Base-by-base conservation (phyloP, 1,139 yeast species). In the Debaryomyces subglobosus region DNA sequence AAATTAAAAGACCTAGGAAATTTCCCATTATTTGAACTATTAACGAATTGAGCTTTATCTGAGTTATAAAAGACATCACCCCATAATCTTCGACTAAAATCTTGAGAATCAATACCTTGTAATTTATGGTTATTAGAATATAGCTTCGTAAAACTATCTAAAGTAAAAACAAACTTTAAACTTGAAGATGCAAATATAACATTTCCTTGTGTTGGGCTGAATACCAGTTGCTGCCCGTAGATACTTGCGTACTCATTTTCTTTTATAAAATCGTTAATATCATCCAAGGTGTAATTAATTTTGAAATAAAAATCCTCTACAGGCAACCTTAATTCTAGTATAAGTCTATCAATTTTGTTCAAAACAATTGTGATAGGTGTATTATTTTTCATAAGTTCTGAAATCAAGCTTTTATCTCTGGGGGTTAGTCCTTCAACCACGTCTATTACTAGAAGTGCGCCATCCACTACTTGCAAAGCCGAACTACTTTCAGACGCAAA, bases 321-420 rank as follows among this genome's bases (percentile, higher is more conserved):
- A 0, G 97, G 90, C 9, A 94, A 68, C 52, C 82, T 77, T 42
- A 92, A 68, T 53, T 95, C 99, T 40, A 92, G 62, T 0, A 92
- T 77, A 16, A 94, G 70, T 49, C 97, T 71, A 64, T 95, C 99
- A 9, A 95, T 57, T 63, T 94, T 94, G 64, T 89, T 92, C n/a
- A 95, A 55, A 1, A 89, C 80, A 29, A 94, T 64, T 3, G 79
- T 67, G 12, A 91, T 62, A 0, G 86, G 80, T 1, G 83, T 61
- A 36, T 81, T 71, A 7, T 74, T 68, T 23, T 66, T 60, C 5
- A 86, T 51, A 0, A 84, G 79, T 49, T 78, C 77, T 36, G 78
- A 70, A 3, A 89, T 61, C 0, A 82, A 68, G 24, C 69, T 58
- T 53, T 76, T 74, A 23, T 85, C 80, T 39, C 82, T 72, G 20